Evolutionary conservation across 306 rosid genomes (phyloP).

Genomic region (Comarum palustre): DNA sequence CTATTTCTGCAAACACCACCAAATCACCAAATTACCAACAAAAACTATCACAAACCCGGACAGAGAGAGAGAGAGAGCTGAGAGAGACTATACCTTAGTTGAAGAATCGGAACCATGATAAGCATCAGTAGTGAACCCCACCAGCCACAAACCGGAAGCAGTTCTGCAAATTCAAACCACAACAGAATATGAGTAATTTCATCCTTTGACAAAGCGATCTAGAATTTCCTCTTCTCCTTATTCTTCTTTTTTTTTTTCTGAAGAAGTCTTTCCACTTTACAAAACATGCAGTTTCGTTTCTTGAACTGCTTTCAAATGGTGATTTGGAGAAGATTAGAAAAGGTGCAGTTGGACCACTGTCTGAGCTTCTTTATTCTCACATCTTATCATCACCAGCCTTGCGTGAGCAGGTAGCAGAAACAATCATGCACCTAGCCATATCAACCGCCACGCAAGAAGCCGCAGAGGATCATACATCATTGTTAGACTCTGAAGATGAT

Average conservation of each 20-base stretch:
- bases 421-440: constrained; percentile 51
- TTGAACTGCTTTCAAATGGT: constrained; percentile 46
- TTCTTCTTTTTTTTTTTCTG: no score
- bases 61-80: background rate
- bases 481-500: constrained; percentile 56
- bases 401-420: constrained; percentile 49
- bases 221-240: no score
- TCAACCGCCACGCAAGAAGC: constrained; percentile 46
- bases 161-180: constrained; percentile 38
- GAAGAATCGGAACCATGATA: constrained; percentile 58
- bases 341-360: constrained; percentile 47
- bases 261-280: no score
- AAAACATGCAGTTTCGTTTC: constrained; percentile 21
- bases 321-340: constrained; percentile 43
- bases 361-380: constrained; percentile 52
- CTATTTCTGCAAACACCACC: constrained; percentile 55
- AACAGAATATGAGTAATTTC: background rate
- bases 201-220: no score
- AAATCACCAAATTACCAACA: background rate
- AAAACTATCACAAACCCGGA: background rate
- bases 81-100: constrained; percentile 43
- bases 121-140: constrained; percentile 68
- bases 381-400: constrained; percentile 36
- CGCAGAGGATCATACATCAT: constrained; percentile 30
- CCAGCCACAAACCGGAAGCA: constrained; percentile 91